These are phyloP conservation scores for Heliamphora pulchella DNA, from an alignment of 179 eudicot genomes.

Conservation along the genomic window DNA sequence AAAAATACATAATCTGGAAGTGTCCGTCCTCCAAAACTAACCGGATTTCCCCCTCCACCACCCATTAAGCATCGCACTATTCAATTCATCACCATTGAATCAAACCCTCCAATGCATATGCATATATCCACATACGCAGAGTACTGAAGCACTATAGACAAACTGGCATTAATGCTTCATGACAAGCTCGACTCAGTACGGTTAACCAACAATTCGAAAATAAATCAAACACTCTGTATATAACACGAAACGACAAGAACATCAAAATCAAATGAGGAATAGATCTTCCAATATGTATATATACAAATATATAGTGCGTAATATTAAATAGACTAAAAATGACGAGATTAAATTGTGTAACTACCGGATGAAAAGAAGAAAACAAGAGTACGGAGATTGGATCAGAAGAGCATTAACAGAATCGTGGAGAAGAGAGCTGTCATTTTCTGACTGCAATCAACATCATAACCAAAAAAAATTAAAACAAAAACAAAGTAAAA, in stretches of 20 bases:
- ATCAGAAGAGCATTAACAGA: constrained; percentile 15
- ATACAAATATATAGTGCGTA: not conserved
- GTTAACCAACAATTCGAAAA: not conserved
- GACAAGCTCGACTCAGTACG: not conserved
- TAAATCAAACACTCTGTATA: constrained; percentile 7
- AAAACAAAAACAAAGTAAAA: not conserved
- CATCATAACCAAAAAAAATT: not conserved
- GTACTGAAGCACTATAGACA: not conserved
- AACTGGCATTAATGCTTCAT: not conserved
- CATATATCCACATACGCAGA: not conserved
- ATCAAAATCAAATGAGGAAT: not conserved
- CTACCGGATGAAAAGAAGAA: not conserved
- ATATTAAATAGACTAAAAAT: not conserved
- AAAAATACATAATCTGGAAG: not conserved
- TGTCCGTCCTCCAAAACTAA: constrained; percentile 1
- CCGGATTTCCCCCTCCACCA: constrained; percentile 1
- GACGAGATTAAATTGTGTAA: not conserved
- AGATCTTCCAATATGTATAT: not conserved
- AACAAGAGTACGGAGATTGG: constrained; percentile 4
- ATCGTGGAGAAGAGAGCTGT: constrained; percentile 14
- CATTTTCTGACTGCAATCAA: not conserved
- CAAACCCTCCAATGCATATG: not conserved
- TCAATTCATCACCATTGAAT: not conserved
- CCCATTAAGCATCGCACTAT: not conserved
- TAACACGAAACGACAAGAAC: not conserved